Conservation (phyloP, 1,139 yeast species). For the Candida tropicalis region DNA sequence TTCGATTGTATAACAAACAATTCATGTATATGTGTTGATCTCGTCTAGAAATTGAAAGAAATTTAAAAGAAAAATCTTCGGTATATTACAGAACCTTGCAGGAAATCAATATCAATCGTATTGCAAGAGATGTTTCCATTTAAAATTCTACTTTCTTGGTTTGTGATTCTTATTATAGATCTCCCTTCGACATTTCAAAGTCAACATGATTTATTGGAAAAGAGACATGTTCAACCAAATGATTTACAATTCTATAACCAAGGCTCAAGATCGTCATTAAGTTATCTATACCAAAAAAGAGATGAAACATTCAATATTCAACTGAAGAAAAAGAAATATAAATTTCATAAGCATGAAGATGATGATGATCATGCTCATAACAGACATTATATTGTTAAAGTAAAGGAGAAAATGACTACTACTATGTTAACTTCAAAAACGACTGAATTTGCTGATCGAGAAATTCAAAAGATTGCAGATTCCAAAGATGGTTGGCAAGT, state of each 20-base stretch:
- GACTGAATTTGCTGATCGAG: not conserved
- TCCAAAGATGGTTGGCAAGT: conserved; percentile 2
- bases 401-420: not conserved
- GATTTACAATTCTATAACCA: conserved; percentile 6
- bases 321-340: not conserved
- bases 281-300: conserved; percentile 4
- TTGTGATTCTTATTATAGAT: not conserved
- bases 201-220: not conserved
- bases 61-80: not conserved
- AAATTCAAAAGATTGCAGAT: not conserved
- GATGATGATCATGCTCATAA: not conserved
- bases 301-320: conserved; percentile 1
- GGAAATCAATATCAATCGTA: not conserved
- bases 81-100: not conserved
- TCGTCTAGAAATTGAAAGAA: no score
- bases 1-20: not conserved
- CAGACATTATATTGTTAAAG: not conserved
- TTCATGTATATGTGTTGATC: no score
- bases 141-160: not conserved
- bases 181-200: not conserved
- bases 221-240: conserved; percentile 7
- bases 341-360: not conserved
- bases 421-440: not conserved
- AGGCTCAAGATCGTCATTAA: conserved; percentile 7
- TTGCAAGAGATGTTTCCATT: not conserved